Conservation (phyloP, 768 basidiomycete genomes). For the Holtermanniella nyarrowii region DNA sequence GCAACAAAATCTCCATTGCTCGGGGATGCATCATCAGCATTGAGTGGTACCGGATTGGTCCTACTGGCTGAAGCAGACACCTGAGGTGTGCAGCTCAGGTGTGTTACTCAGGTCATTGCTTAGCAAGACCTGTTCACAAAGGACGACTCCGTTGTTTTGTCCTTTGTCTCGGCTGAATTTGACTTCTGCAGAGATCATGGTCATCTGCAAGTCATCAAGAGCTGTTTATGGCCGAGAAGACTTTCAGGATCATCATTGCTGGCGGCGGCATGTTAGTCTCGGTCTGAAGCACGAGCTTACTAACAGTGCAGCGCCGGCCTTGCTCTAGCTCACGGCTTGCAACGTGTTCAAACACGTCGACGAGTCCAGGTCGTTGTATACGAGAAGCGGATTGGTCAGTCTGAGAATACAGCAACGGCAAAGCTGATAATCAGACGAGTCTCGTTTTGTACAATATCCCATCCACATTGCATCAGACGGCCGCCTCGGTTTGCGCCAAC, state of each 20-base stretch:
- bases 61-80: too few species aligned
- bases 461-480: constrained; percentile 7
- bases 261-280: constrained; percentile 12
- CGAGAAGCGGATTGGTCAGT: background rate
- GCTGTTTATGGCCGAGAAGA: background rate
- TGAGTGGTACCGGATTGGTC: too few species aligned
- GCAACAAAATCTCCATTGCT: too few species aligned
- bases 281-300: background rate
- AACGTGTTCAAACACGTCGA: constrained; percentile 3
- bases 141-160: too few species aligned
- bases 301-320: constrained; percentile 1
- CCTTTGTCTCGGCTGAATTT: too few species aligned
- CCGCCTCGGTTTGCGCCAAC: constrained; percentile 1
- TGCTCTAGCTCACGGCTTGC: constrained; percentile 5
- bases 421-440: background rate
- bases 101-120: too few species aligned
- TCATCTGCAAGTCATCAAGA: too few species aligned
- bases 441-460: constrained; percentile 3
- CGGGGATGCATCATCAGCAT: too few species aligned
- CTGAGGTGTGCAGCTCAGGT: too few species aligned
- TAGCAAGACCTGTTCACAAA: too few species aligned
- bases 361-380: constrained; percentile 5
- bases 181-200: too few species aligned
- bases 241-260: constrained; percentile 9
- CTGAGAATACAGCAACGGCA: background rate